Evolutionary conservation across 805 yeast species (phyloP).

Genomic region (Ogataea methanolica): DNA sequence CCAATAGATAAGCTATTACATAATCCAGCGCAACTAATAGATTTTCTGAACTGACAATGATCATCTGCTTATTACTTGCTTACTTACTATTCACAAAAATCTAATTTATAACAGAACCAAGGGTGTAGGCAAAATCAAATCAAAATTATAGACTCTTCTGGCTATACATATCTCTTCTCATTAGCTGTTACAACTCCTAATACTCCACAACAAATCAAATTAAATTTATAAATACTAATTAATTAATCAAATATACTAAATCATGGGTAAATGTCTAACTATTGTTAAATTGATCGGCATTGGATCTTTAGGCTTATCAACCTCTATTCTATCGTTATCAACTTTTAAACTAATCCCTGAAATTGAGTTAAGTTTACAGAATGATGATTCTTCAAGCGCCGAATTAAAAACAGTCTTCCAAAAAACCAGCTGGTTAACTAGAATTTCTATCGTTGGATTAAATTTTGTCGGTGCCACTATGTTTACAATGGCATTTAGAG

Average conservation of each 20-base stretch:
- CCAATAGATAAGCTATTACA: too few species aligned
- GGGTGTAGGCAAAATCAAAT: too few species aligned
- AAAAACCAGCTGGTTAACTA: constrained; percentile 14
- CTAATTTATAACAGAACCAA: too few species aligned
- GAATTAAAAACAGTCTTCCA: constrained; percentile 8
- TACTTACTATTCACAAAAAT: too few species aligned
- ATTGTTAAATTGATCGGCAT: constrained; percentile 60
- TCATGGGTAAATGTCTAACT: constrained; percentile 51
- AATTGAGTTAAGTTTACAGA: background rate
- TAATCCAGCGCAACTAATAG: too few species aligned
- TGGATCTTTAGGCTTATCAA: constrained; percentile 61
- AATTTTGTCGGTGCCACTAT: constrained; percentile 47
- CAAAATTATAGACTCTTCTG: too few species aligned
- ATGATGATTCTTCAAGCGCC: background rate
- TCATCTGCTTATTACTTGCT: too few species aligned
- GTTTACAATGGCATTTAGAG: constrained; percentile 51
- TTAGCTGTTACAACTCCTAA: background rate
- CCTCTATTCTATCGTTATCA: constrained; percentile 41
- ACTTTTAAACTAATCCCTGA: constrained; percentile 18
- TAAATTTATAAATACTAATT: background rate
- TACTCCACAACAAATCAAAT: background rate
- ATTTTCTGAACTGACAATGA: too few species aligned
- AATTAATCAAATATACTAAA: background rate
- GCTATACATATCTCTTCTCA: too few species aligned
- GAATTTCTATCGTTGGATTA: constrained; percentile 29